Percentiles rank a stretch among this genome's conserved stretches.
Conservation (phyloP, 176 grass and related monocot species). For the Phoenix dactylifera region DNA sequence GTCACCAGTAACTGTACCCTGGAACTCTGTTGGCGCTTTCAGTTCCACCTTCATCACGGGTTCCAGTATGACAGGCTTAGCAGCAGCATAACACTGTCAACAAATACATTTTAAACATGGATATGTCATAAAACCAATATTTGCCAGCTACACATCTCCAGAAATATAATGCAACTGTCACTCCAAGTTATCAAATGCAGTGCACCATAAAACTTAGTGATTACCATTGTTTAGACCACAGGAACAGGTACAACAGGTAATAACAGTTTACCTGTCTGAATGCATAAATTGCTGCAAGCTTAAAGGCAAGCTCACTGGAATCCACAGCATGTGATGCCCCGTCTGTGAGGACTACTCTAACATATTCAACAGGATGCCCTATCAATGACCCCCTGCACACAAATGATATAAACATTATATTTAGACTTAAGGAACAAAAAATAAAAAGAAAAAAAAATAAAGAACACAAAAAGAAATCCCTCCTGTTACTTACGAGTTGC, state of each 20-base stretch:
- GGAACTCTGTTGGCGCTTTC: slow-evolving; percentile 92
- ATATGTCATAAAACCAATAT: too few relatives aligned
- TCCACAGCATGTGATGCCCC: slow-evolving; percentile 92
- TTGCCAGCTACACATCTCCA: background rate
- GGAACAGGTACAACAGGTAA: slow-evolving; percentile 5
- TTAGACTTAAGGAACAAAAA: slow-evolving; percentile 18
- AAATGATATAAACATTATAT: background rate
- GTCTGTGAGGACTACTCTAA: slow-evolving; percentile 76
- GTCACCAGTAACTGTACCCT: slow-evolving; percentile 93
- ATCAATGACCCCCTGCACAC: slow-evolving; percentile 75
- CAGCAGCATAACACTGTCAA: slow-evolving; percentile 67
- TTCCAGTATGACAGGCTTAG: slow-evolving; percentile 88
- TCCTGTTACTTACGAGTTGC: slow-evolving; percentile 60
- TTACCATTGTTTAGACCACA: background rate
- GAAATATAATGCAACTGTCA: slow-evolving; percentile 9
- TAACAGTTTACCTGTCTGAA: slow-evolving; percentile 65
- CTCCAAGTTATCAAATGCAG: slow-evolving; percentile 3
- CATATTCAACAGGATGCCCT: slow-evolving; percentile 81
- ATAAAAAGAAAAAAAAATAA: slow-evolving; percentile 10
- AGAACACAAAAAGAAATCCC: background rate
- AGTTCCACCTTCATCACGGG: slow-evolving; percentile 97
- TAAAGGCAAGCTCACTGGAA: slow-evolving; percentile 98
- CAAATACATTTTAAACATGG: background rate
- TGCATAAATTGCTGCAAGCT: slow-evolving; percentile 94
- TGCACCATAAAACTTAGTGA: too few relatives aligned